Evolutionary conservation across 345 rosid genomes (phyloP), one percentile per base, ranked within the genome.

Genomic region (Melaleuca quinquenervia): DNA sequence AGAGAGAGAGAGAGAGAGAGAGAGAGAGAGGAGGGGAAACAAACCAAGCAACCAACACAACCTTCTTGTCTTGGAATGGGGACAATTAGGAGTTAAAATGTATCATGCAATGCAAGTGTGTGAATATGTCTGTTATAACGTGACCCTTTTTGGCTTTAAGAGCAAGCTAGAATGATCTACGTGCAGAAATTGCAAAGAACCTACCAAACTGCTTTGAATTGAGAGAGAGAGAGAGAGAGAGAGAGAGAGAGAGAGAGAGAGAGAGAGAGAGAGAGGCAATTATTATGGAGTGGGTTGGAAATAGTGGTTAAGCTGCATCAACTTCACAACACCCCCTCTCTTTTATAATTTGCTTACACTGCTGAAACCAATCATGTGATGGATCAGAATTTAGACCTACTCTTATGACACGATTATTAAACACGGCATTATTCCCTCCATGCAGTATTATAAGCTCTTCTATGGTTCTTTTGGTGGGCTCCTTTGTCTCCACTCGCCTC

Each of bases 281-380:
- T 80, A 82, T 55, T 53, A 86, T 60, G 84, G 84, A 26, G 86
- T 76, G 82, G 87, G 87, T 86, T 55, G 87, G 87, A 54, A 83
- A 51, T 48, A 75, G 50, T 86, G 84, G 87, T 86, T 55, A 70
- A 70, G 45, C 80, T 20, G 64, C 84, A 54, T 76, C 52, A 82
- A 53, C 52, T 82, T 49, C 70, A 70, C 85, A 58, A 45, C 85
- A 44, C 54, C 60, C 62, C 85, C 85, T 44, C 21, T 36, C n/a
- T 84, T 56, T 27, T 56, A 29, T 84, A 44, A n/a, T 52, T 83
- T 41, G 27, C 70, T 6, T 48, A 54, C 49, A 45, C 49, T 36
- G 52, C 48, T 24, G 22, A 21, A 50, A 45, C 49, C 64, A 54
- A 44, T 55, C 50, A 55, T 56, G 62, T 5, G 50, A 27, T 56